Percentiles rank a stretch among this genome's conserved stretches.
Evolutionary conservation across 257 asterid genomes (phyloP).

Genomic region (Rubia yunnanensis): DNA sequence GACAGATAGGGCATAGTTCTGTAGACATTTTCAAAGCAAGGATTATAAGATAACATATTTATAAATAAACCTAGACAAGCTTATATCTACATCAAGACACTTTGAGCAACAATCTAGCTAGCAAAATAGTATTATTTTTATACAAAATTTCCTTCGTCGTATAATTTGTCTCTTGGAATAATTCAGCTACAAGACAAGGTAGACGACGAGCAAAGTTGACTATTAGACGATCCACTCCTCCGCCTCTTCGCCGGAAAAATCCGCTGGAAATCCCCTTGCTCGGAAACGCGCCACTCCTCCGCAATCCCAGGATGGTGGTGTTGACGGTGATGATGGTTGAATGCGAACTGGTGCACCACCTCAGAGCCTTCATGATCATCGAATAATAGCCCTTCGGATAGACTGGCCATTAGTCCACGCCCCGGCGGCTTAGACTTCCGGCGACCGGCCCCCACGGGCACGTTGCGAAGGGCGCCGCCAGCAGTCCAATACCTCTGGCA

Average conservation of each 20-base stretch:
- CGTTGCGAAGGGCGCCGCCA: conserved; percentile 78
- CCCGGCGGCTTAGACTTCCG: conserved; percentile 61
- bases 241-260: conserved; percentile 59
- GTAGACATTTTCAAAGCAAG: conserved; percentile 9
- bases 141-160: background rate
- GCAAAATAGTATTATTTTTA: background rate
- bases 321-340: conserved; percentile 16
- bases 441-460: conserved; percentile 84
- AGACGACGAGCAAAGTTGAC: conserved; percentile 43
- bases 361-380: conserved; percentile 34
- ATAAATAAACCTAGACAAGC: conserved; percentile 14
- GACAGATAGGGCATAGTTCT: background rate
- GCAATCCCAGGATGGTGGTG: conserved; percentile 20
- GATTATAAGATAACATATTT: background rate
- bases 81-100: conserved; percentile 20
- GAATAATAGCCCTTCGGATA: conserved; percentile 43
- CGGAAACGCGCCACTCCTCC: conserved; percentile 48
- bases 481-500: conserved; percentile 93
- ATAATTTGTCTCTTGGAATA: conserved; percentile 5
- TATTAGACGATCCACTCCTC: conserved; percentile 41
- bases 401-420: conserved; percentile 24
- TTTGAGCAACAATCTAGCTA: conserved; percentile 12
- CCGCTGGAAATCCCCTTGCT: conserved; percentile 32
- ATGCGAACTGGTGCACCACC: conserved; percentile 33
- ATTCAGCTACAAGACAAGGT: conserved; percentile 22